Conservation (phyloP, 2,329 filamentous ascomycete species). For the Elsinoe necatrix region DNA sequence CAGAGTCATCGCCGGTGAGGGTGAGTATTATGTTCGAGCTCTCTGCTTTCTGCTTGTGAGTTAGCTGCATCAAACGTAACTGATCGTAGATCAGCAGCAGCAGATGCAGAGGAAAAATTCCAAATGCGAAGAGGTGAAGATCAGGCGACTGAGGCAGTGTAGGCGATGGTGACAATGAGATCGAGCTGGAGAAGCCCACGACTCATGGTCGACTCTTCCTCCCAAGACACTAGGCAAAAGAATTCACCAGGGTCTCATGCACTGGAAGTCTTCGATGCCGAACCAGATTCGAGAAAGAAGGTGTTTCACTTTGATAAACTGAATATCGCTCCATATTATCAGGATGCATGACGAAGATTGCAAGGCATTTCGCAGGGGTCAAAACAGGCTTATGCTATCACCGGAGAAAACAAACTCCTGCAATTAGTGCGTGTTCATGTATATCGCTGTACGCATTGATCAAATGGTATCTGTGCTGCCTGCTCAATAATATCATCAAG, state of each 20-base stretch:
- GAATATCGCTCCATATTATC: neutral
- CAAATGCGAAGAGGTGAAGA: neutral
- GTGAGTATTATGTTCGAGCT: neutral
- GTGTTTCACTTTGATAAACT: constrained; percentile 5
- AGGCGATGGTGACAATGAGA: neutral
- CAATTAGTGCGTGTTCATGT: neutral
- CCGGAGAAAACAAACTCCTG: neutral
- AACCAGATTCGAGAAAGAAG: neutral
- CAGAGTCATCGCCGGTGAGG: neutral
- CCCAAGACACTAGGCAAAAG: constrained; percentile 1
- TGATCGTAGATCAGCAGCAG: neutral
- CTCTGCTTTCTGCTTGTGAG: neutral
- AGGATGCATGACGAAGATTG: neutral
- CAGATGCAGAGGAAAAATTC: neutral
- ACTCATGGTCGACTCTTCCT: neutral
- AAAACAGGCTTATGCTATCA: neutral
- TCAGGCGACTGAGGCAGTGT: neutral
- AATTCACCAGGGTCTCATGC: neutral
- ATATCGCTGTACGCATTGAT: constrained; percentile 5
- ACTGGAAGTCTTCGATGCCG: neutral
- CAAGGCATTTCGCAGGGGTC: neutral
- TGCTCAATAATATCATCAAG: neutral
- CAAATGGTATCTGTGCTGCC: constrained; percentile 14
- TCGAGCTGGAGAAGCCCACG: neutral
- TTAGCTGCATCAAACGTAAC: neutral